Evolutionary conservation across 306 rosid species (phyloP).

Genomic region (Ormosia semicastrata): DNA sequence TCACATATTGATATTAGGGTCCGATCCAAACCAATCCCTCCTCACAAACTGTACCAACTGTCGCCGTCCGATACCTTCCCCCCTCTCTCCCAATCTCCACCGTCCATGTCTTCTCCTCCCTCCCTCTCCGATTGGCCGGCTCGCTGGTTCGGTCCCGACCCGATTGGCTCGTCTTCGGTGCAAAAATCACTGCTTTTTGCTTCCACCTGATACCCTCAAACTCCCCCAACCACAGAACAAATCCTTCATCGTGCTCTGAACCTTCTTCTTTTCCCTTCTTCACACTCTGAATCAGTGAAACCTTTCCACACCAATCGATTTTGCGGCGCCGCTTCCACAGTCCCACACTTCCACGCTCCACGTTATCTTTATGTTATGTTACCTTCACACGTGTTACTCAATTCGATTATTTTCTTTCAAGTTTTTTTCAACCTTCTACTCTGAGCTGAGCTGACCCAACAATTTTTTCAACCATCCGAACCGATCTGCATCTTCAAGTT

Average conservation of each 20-base stretch:
- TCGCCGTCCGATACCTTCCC: conserved; percentile 37
- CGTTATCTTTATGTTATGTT: no score
- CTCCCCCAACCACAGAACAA: not conserved
- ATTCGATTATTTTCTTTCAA: not conserved
- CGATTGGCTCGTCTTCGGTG: conserved; percentile 29
- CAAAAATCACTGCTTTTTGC: not conserved
- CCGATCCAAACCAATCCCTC: conserved; percentile 28
- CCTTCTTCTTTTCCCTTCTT: not conserved
- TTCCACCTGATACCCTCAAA: not conserved
- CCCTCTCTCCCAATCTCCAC: conserved; percentile 25
- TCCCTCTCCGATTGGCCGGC: conserved; percentile 29
- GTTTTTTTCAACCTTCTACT: not conserved
- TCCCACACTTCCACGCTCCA: not conserved
- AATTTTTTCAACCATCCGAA: not conserved
- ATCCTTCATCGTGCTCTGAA: not conserved
- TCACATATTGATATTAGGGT: not conserved
- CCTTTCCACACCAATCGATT: not conserved
- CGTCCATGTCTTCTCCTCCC: conserved; percentile 26
- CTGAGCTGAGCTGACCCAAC: not conserved
- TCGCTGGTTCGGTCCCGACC: conserved; percentile 34
- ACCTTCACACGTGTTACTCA: not conserved
- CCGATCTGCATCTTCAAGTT: conserved; percentile 13
- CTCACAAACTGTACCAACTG: conserved; percentile 30
- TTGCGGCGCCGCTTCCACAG: conserved; percentile 14
- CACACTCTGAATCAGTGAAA: not conserved